Evolutionary conservation across 2,329 filamentous ascomycete genomes (phyloP).

Genomic region (Fusarium begoniae): DNA sequence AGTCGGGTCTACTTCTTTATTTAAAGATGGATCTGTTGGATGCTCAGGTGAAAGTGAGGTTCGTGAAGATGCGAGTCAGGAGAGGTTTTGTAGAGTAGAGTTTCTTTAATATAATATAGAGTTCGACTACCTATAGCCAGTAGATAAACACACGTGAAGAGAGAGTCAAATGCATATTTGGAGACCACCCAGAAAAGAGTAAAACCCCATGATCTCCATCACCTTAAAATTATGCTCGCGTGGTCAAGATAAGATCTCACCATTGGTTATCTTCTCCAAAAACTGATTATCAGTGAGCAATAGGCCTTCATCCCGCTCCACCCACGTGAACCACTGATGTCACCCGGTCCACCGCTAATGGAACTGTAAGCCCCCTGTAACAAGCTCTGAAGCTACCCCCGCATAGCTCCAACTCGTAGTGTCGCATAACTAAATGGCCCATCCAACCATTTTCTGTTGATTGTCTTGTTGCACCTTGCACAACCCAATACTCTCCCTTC

Average conservation of each 20-base stretch:
- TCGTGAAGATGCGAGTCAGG: background rate
- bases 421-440: background rate
- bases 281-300: constrained; percentile 7
- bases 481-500: background rate
- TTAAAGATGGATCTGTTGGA: background rate
- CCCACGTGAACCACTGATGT: constrained; percentile 26
- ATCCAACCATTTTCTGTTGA: constrained; percentile 5
- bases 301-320: constrained; percentile 14
- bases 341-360: constrained; percentile 24
- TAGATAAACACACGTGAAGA: background rate
- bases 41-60: background rate
- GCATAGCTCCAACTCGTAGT: constrained; percentile 11
- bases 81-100: background rate
- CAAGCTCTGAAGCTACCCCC: constrained; percentile 10
- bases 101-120: background rate
- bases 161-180: background rate
- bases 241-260: constrained; percentile 12
- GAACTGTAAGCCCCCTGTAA: constrained; percentile 3
- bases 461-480: constrained; percentile 6
- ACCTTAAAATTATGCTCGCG: constrained; percentile 24
- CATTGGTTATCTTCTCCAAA: constrained; percentile 17
- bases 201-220: constrained; percentile 22
- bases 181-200: constrained; percentile 7
- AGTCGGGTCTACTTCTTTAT: background rate
- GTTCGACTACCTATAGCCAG: background rate